Base-by-base conservation (phyloP, 1,284 basidiomycete genomes). In the Cutaneotrichosporon arboriforme region DNA sequence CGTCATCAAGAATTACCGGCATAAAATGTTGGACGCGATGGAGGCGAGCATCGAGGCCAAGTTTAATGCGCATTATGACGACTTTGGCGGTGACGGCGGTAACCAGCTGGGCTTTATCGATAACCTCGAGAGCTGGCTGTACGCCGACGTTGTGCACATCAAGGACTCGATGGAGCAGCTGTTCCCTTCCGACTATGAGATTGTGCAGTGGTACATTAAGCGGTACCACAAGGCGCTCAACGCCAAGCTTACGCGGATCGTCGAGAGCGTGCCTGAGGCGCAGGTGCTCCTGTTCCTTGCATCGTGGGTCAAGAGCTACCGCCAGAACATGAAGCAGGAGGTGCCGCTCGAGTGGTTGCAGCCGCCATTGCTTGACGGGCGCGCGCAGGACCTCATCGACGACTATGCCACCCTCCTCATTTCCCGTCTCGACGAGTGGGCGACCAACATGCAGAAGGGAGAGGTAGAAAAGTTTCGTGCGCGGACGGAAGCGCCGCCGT, bases 341-440 rank as follows among this genome's bases (percentile, higher is more conserved):
- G 81, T 97, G 31, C 81, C 89, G 0, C 77, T 83, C 0, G 88
- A 90, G 50, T 81, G 88, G 60, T 78, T 94, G n/a, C 83, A 90
- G 53, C 91, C 92, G 3, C 85, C 92, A 0, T 78, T 98, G 33
- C 80, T 99, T 15, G 93, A 90, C 55, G 94, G 94, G 52, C 90
- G 91, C 69, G 90, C 94, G 66, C 90, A 97, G 70, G 80, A 80
- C 40, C 83, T 98, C 52, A 92, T 98, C 63, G 94, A 98, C 67
- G 92, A 97, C 72, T 98, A 98, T 74, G 84, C 97, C 48, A 83
- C 84, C 60, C 81, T 97, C 59, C 94, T 98, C 75, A 84, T 94
- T 70, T 84, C 82, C 74, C 97, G 97, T 75, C 85, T 98, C 55
- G 93, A 97, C 76, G 93, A 98, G 74, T 98, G 96, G 96, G 88